Evolutionary conservation across 1,284 basidiomycete genomes (phyloP).

Genomic region (Leccinum solheimii): DNA sequence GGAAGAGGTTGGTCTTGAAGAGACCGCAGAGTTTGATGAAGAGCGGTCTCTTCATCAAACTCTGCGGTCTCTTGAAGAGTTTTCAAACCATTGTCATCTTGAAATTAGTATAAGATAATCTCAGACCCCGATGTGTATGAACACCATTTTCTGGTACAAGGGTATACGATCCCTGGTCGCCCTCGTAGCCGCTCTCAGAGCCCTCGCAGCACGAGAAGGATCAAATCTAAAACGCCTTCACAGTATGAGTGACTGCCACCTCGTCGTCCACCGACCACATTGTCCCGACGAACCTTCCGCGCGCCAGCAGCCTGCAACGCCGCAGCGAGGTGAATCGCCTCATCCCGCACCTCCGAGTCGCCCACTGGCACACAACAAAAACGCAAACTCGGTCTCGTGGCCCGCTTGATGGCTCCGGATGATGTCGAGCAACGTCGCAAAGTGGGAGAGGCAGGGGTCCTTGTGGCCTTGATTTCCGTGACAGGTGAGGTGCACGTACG

Average conservation of each 20-base stretch:
- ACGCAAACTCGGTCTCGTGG: conserved; percentile 29
- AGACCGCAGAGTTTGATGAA: no score
- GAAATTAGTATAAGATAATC: neutral
- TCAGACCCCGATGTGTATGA: conserved; percentile 19
- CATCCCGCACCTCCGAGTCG: conserved; percentile 28
- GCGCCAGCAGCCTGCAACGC: conserved; percentile 38
- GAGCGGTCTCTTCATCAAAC: no score
- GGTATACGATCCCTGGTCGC: conserved; percentile 12
- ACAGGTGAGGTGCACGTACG: conserved; percentile 17
- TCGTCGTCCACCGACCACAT: conserved; percentile 35
- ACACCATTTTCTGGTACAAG: conserved; percentile 21
- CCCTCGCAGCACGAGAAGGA: conserved; percentile 16
- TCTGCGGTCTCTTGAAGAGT: no score
- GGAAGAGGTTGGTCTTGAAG: no score
- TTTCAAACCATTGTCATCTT: neutral
- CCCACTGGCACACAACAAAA: conserved; percentile 29
- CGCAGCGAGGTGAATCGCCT: conserved; percentile 38
- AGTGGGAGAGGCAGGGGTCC: conserved; percentile 18
- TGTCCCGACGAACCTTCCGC: conserved; percentile 39
- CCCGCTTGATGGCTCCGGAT: conserved; percentile 13
- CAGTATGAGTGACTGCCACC: conserved; percentile 11
- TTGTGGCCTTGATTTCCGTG: conserved; percentile 16
- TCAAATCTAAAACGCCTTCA: conserved; percentile 25
- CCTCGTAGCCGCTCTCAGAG: conserved; percentile 15
- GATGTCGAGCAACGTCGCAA: conserved; percentile 24